Evolutionary conservation across 441 rosid genomes (phyloP).

Genomic region (Lepidium campestre): DNA sequence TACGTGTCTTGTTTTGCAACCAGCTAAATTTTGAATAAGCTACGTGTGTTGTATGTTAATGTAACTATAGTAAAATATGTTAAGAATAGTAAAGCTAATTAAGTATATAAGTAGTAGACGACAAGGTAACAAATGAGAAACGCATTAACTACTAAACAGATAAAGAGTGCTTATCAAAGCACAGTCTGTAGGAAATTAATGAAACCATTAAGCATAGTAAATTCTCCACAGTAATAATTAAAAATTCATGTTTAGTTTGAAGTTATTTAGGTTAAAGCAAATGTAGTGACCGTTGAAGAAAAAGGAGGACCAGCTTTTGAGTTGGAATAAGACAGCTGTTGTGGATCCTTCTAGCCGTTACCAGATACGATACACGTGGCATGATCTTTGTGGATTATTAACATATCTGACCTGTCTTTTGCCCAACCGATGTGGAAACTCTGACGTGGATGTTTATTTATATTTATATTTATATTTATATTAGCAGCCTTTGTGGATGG

Average conservation of each 20-base stretch:
- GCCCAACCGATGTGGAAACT: slow-evolving; percentile 28
- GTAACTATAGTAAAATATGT: too few species aligned
- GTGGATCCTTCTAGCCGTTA: slow-evolving; percentile 30
- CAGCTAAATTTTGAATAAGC: too few species aligned
- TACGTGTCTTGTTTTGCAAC: neutral
- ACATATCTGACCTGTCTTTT: slow-evolving; percentile 24
- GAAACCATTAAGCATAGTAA: neutral
- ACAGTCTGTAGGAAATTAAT: neutral
- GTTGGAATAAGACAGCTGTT: slow-evolving; percentile 18
- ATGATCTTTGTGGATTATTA: neutral
- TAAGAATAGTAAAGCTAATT: neutral
- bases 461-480: too few species aligned
- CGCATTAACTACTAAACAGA: neutral
- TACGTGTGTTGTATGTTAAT: neutral
- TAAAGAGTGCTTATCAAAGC: neutral
- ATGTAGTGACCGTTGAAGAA: slow-evolving; percentile 4
- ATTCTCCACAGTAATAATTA: neutral
- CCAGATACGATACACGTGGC: slow-evolving; percentile 19
- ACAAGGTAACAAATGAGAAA: neutral
- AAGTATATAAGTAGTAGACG: neutral
- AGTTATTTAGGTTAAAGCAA: neutral
- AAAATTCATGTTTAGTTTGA: neutral
- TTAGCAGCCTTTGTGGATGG: neutral
- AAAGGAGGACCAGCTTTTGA: neutral
- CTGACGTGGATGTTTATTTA: slow-evolving; percentile 21